These are phyloP conservation scores for Botrytis medusae DNA, from an alignment of 2,329 filamentous ascomycete genomes.

Conservation along the genomic window DNA sequence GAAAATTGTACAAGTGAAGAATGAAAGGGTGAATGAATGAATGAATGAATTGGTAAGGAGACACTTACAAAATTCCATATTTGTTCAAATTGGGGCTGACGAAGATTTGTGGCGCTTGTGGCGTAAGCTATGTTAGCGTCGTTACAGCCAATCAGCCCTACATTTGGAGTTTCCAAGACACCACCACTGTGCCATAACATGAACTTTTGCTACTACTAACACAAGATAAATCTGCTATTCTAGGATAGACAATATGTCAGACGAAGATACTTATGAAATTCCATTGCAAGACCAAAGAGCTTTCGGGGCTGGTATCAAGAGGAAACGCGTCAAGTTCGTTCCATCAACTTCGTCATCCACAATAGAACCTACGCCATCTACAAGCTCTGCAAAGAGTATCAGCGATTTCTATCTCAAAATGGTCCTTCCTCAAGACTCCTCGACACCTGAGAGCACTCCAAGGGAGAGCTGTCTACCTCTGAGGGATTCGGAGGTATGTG, in stretches of 20 bases:
- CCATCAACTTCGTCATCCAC: conserved; percentile 37
- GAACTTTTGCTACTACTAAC: neutral
- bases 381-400: conserved; percentile 34
- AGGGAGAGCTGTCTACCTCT: neutral
- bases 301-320: conserved; percentile 62
- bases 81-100: conserved; percentile 18
- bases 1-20: neutral
- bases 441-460: neutral
- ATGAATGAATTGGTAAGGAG: neutral
- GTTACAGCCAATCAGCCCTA: conserved; percentile 11
- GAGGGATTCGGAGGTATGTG: conserved; percentile 44
- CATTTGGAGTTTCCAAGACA: neutral
- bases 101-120: conserved; percentile 16
- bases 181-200: neutral
- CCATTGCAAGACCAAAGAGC: conserved; percentile 59
- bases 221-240: neutral
- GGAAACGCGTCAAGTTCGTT: conserved; percentile 61
- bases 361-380: conserved; percentile 37
- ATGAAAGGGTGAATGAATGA: neutral
- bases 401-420: conserved; percentile 64
- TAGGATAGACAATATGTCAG: conserved; percentile 35
- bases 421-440: conserved; percentile 48
- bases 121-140: conserved; percentile 14
- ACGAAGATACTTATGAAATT: conserved; percentile 57
- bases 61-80: conserved; percentile 12